A percentile compares a stretch with the other conserved stretches of the same genome.
Evolutionary conservation across 305 asterid genomes (phyloP).

Genomic region (Striga hermonthica): DNA sequence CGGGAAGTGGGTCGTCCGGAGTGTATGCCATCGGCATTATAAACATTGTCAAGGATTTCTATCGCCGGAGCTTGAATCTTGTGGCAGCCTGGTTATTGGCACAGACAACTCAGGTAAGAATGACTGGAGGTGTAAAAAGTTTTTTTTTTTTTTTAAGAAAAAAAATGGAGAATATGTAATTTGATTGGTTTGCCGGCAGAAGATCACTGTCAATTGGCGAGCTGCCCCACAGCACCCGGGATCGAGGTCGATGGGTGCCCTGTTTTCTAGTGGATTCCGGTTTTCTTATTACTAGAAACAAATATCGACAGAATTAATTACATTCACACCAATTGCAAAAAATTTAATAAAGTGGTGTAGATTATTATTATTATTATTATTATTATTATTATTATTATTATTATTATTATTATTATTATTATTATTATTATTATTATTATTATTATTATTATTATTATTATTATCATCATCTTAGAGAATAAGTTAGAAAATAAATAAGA

Average conservation of each 20-base stretch:
- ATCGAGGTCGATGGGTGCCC: slow-evolving; percentile 48
- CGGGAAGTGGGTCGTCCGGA: slow-evolving; percentile 46
- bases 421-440: no score
- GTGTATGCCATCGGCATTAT: slow-evolving; percentile 56
- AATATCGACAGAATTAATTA: neutral
- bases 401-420: no score
- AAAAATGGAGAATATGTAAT: no score
- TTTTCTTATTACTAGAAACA: no score
- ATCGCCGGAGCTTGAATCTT: slow-evolving; percentile 41
- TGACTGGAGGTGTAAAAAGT: no score
- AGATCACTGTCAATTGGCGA: slow-evolving; percentile 58
- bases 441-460: no score
- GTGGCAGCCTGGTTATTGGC: slow-evolving; percentile 48
- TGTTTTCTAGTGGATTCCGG: slow-evolving; percentile 28
- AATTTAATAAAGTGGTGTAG: neutral
- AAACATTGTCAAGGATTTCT: slow-evolving; percentile 52
- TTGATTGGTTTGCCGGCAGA: slow-evolving; percentile 50
- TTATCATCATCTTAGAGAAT: no score
- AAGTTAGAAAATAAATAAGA: no score
- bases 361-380: no score
- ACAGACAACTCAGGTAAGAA: slow-evolving; percentile 52
- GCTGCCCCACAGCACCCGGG: slow-evolving; percentile 65
- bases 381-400: no score
- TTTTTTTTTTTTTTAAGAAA: no score
- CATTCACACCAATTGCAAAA: neutral